Evolutionary conservation across 176 grass and related monocot genomes (phyloP).

Genomic region (Musa schizocarpa): DNA sequence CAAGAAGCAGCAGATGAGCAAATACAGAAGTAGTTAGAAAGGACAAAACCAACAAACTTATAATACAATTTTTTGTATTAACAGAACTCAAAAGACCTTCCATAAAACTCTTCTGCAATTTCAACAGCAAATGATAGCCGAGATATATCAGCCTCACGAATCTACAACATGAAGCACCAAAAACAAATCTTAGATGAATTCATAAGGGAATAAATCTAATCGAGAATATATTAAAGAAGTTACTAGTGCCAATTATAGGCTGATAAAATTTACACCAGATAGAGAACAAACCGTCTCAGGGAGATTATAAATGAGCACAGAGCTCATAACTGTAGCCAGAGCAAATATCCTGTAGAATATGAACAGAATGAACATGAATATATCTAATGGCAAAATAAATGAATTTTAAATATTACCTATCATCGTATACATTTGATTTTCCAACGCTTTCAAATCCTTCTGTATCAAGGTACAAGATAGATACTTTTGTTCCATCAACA

Average conservation of each 20-base stretch:
- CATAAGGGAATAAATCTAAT: not conserved
- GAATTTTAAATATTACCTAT: slow-evolving; percentile 48
- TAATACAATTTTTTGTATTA: slow-evolving; percentile 14
- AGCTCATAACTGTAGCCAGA: slow-evolving; percentile 84
- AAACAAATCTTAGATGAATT: slow-evolving; percentile 51
- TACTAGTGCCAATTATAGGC: not conserved
- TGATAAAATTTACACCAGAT: slow-evolving; percentile 16
- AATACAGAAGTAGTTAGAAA: slow-evolving; percentile 14
- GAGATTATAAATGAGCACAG: slow-evolving; percentile 92
- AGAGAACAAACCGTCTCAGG: slow-evolving; percentile 67
- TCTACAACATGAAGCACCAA: slow-evolving; percentile 36
- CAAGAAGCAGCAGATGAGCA: slow-evolving; percentile 11
- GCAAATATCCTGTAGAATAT: slow-evolving; percentile 66
- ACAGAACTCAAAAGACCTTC: slow-evolving; percentile 41
- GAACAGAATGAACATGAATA: not conserved
- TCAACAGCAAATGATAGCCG: slow-evolving; percentile 92
- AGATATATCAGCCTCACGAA: slow-evolving; percentile 90
- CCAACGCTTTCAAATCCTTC: slow-evolving; percentile 93
- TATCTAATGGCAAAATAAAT: not conserved
- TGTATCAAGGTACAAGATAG: slow-evolving; percentile 82
- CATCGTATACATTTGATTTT: slow-evolving; percentile 99
- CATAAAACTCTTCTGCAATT: slow-evolving; percentile 90
- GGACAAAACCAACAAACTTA: slow-evolving; percentile 8
- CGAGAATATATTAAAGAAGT: not conserved
- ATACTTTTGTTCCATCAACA: slow-evolving; percentile 64